Evolutionary conservation across 2,329 filamentous ascomycete species (phyloP), one percentile per base, ranked within the genome.

Genomic region (Tolypocladium nubicola): DNA sequence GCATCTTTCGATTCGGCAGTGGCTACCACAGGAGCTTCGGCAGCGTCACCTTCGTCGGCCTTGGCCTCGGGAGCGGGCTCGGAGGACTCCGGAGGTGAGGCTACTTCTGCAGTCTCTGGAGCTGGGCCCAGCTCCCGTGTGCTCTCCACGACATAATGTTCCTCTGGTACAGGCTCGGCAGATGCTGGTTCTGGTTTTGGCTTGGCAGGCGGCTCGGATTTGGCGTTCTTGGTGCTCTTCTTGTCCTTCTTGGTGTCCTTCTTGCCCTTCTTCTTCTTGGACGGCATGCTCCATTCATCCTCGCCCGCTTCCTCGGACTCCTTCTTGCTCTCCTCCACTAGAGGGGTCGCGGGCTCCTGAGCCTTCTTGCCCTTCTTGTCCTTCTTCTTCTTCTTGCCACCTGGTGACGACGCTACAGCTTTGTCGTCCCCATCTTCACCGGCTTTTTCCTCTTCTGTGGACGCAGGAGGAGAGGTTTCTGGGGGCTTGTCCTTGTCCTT

Each of bases 171-270:
- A 7, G 30, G 26, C 14, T 33, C 52, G 11, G 23, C 45, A 11
- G 45, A 21, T 13, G 35, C 8, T 16, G 54, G 4, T 21, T 56
- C 45, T 21, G 45, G 16, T 26, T 21, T 38, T 10, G 30, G 4
- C 13, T 45, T 8, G 6, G 55, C 41, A 23, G 45, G 38, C 16
- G 16, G 11, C 6, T 61, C 57, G 52, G 52, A 23, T 58, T 64
- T 37, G 61, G 60, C 26, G 40, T 13, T 33, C 33, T 61, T 61
- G 16, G 19, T 47, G 40, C 33, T 60, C 40, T 61, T 58, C 49
- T 65, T 62, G n/a, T 63, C 59, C 56, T 63, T 65, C 57, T 65
- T 33, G n/a, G n/a, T 56, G 49, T 61, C 62, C 62, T 66, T 64
- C 56, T 63, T 67, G 7, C 39, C 58, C 39, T 59, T 61, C 63